A percentile compares a stretch with the other conserved stretches of the same genome.
Conservation (phyloP, 805 yeast genomes). For the Candida sphagnicola region DNA sequence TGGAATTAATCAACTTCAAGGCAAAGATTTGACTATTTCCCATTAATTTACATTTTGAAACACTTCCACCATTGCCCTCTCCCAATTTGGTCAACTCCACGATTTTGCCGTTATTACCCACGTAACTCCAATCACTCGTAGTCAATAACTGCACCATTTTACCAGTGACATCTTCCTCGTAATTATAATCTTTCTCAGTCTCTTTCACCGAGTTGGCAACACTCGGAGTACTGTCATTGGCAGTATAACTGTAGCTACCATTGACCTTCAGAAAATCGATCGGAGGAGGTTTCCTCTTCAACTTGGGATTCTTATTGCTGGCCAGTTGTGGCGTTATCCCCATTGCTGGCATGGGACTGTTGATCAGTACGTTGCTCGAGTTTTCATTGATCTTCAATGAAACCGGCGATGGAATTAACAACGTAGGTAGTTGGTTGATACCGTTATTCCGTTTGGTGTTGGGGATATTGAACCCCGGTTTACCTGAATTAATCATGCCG, state of each 20-base stretch:
- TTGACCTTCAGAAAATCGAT: slow-evolving; percentile 35
- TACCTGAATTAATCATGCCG: slow-evolving; percentile 11
- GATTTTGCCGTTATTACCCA: slow-evolving; percentile 58
- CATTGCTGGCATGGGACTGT: neutral
- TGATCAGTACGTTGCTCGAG: neutral
- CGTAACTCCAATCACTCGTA: slow-evolving; percentile 70
- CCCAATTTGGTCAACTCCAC: slow-evolving; percentile 72
- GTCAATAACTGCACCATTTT: slow-evolving; percentile 33
- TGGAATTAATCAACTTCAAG: slow-evolving; percentile 66
- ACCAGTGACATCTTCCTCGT: slow-evolving; percentile 3
- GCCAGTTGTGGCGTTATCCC: slow-evolving; percentile 1
- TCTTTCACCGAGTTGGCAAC: neutral
- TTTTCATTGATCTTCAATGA: slow-evolving; percentile 5
- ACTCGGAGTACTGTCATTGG: slow-evolving; percentile 7
- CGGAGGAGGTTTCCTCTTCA: slow-evolving; percentile 40
- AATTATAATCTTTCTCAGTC: neutral
- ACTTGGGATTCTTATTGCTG: slow-evolving; percentile 5
- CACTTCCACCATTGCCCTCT: slow-evolving; percentile 94
- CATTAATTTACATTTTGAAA: slow-evolving; percentile 64
- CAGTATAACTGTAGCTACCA: slow-evolving; percentile 19
- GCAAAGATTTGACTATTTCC: slow-evolving; percentile 66
- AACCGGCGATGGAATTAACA: slow-evolving; percentile 27
- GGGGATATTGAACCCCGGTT: slow-evolving; percentile 34
- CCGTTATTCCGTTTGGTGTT: slow-evolving; percentile 20
- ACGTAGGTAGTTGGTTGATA: slow-evolving; percentile 15